Base-by-base conservation (phyloP, 2,329 filamentous ascomycete genomes). In the Akanthomyces muscarius region DNA sequence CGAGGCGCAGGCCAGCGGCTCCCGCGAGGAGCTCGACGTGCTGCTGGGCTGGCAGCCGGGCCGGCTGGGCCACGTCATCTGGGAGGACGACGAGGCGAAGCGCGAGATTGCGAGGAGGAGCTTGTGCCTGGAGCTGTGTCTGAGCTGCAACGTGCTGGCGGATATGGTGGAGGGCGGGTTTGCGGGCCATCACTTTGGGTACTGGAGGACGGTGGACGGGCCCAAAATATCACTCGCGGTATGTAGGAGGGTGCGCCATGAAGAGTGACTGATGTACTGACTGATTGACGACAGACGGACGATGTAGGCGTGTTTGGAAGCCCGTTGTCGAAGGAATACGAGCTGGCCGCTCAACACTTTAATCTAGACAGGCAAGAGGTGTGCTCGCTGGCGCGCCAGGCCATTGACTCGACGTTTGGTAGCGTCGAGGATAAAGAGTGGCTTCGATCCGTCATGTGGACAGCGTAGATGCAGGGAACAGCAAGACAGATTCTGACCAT, bases 271-370 rank as follows among this genome's bases (percentile, higher is more conserved):
- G 42, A 3, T 55, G 53, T 3, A 25, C 54, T 61, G 21, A 47
- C 41, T 10, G 28, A 21, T 36, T n/a, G 14, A 5, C 3, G 8
- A 5, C 65, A 92, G 89, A 95, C 91, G 1, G 91, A 95, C 71
- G 90, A 95, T 69, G 88, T 94, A 11, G 91, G 90, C 2, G 86
- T 95, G 25, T 95, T 95, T 69, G 88, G 87, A 56, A 93, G 89
- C 70, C 81, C 85, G 0, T 75, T 93, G 4, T 92, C 89, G 0
- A 87, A 92, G 67, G 91, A 96, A 72, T 94, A 93, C 73, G 77
- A 80, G 8, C 82, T 95, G 2, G 89, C 89, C 4, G 86, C 89
- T 1, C 74, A 87, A 67, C 86, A 93, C 71, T 95, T 95, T 69
- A 72, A 75, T 0, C 78, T 95, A 7, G 71, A 69, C 14, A 72